phyloP scores from a whole-genome alignment of 2,329 filamentous ascomycete species.

The Scedosporium minutisporum region DNA sequence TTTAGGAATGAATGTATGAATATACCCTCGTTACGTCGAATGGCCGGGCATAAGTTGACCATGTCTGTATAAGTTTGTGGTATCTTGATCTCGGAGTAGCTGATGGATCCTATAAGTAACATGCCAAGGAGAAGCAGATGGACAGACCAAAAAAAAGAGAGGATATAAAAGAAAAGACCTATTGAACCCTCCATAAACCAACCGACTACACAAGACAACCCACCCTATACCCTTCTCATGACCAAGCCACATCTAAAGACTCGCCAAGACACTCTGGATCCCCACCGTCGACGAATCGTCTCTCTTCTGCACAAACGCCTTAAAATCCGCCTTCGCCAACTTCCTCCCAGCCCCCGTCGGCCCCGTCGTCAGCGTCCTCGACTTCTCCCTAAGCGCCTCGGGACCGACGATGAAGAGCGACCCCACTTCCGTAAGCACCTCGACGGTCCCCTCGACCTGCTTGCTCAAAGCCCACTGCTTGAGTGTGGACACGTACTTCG shows the following conservation, averaged over 20 bases:
- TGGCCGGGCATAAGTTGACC: too few species aligned
- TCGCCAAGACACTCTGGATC: conserved; percentile 72
- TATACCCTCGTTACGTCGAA: too few species aligned
- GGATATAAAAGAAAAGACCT: neutral
- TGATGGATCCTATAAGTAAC: neutral
- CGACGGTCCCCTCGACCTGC: conserved; percentile 60
- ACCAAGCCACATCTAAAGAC: conserved; percentile 30
- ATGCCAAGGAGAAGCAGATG: neutral
- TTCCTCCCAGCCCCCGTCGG: conserved; percentile 37
- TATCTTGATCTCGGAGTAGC: neutral
- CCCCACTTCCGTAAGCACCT: conserved; percentile 85
- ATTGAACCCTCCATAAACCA: neutral
- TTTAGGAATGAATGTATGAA: too few species aligned
- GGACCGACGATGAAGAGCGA: conserved; percentile 91
- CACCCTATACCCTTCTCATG: neutral
- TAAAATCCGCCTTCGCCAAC: conserved; percentile 60
- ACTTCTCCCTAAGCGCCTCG: conserved; percentile 64
- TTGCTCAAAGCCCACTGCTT: conserved; percentile 70
- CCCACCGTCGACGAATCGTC: conserved; percentile 76
- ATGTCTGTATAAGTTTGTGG: neutral
- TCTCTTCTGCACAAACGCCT: conserved; percentile 72
- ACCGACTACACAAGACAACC: neutral
- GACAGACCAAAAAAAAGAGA: neutral
- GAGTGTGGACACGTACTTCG: conserved; percentile 80
- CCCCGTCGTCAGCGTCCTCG: conserved; percentile 44